Evolutionary conservation across 768 basidiomycete species (phyloP).

Genomic region (Lepiota venenata): DNA sequence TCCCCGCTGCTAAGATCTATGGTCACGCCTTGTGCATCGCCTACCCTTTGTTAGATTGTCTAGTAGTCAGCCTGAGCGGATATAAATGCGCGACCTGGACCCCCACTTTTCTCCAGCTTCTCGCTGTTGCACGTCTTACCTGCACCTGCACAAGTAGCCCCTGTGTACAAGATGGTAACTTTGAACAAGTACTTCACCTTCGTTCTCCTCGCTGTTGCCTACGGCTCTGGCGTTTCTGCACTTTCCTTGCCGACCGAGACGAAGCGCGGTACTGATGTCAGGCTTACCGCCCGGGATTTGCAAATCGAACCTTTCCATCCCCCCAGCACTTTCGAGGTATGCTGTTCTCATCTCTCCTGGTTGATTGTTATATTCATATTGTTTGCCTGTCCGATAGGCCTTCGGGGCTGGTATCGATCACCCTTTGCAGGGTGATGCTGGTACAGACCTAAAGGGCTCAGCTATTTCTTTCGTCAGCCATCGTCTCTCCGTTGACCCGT

Average conservation of each 20-base stretch:
- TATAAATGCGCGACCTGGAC: too few relatives aligned
- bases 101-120: too few relatives aligned
- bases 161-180: too few relatives aligned
- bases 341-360: not conserved
- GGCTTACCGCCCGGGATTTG: slow-evolving; percentile 14
- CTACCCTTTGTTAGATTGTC: too few relatives aligned
- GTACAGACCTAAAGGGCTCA: slow-evolving; percentile 23
- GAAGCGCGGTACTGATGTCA: slow-evolving; percentile 13
- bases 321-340: slow-evolving; percentile 16
- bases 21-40: too few relatives aligned
- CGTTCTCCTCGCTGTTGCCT: too few relatives aligned
- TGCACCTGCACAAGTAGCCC: too few relatives aligned
- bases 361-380: not conserved
- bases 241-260: not conserved
- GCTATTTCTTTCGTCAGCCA: slow-evolving; percentile 24
- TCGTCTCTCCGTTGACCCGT: slow-evolving; percentile 20
- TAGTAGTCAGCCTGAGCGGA: too few relatives aligned
- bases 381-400: not conserved
- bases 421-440: slow-evolving; percentile 16
- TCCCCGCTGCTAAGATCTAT: too few relatives aligned
- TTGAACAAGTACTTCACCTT: too few relatives aligned
- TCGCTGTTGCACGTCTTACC: too few relatives aligned
- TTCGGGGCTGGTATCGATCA: not conserved
- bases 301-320: slow-evolving; percentile 20
- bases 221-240: too few relatives aligned